phyloP scores from a whole-genome alignment of 345 rosid species.

The Raphanus raphanistrum region DNA sequence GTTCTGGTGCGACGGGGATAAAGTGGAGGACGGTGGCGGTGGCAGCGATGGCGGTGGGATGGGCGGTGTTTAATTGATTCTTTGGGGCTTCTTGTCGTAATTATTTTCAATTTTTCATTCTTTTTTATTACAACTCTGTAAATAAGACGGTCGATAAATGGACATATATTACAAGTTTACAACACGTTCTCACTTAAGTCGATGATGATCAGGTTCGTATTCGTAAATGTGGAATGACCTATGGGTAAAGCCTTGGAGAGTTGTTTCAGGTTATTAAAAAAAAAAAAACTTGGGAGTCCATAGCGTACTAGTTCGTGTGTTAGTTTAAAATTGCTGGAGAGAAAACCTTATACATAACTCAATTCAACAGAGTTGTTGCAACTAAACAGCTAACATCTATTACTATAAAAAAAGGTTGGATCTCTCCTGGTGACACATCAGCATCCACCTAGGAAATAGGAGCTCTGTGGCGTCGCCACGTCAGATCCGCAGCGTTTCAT shows the following conservation, averaged over 20 bases:
- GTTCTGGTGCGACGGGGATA: background rate
- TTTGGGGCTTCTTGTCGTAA: background rate
- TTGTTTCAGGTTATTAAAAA: no score
- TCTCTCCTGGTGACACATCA: no score
- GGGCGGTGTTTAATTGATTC: constrained; percentile 11
- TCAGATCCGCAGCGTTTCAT: no score
- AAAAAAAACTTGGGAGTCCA: no score
- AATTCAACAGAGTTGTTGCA: constrained; percentile 28
- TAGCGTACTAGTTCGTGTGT: background rate
- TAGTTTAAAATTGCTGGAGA: background rate
- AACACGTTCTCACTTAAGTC: no score
- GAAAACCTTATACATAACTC: no score
- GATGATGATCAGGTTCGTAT: no score
- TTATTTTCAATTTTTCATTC: background rate
- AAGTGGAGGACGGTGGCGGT: constrained; percentile 6
- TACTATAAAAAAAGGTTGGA: no score
- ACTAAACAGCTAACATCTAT: background rate
- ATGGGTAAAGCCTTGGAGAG: no score
- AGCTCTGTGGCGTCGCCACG: no score
- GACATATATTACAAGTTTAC: background rate
- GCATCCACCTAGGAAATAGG: no score
- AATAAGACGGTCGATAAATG: background rate
- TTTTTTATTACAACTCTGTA: background rate
- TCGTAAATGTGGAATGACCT: no score
- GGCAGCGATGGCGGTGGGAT: background rate